phyloP scores from a whole-genome alignment of 257 asterid species.

The Primulina eburnea region DNA sequence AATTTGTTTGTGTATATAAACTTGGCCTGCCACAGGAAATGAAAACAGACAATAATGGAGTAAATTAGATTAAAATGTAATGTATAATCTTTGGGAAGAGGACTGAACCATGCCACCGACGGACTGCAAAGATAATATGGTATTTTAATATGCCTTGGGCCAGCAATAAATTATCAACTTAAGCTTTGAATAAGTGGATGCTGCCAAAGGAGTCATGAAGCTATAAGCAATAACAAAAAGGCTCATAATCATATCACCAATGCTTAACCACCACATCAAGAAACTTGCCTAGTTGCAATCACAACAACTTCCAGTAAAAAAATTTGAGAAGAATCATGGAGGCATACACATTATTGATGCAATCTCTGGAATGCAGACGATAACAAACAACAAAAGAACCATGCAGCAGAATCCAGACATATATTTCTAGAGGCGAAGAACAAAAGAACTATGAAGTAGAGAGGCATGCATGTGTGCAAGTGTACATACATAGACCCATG shows the following conservation, averaged over 20 bases:
- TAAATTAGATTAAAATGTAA: neutral
- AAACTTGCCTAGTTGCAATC: neutral
- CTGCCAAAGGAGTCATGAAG: neutral
- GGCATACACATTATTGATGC: neutral
- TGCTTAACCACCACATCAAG: neutral
- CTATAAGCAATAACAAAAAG: neutral
- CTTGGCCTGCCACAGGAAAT: conserved; percentile 48
- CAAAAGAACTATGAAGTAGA: neutral
- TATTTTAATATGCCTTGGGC: neutral
- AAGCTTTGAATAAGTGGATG: neutral
- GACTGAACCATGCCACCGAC: neutral
- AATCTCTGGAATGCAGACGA: neutral
- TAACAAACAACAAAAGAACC: neutral
- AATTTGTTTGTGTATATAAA: conserved; percentile 43
- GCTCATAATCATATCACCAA: neutral
- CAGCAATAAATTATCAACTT: neutral
- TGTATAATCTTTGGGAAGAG: neutral
- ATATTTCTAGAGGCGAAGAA: neutral
- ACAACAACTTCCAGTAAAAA: neutral
- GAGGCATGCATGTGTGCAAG: neutral
- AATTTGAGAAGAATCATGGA: neutral
- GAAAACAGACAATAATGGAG: neutral
- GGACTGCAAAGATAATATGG: neutral
- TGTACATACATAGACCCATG: neutral
- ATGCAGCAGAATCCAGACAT: neutral